phyloP scores from a whole-genome alignment of 345 rosid species.

The Lagerstroemia speciosa region DNA sequence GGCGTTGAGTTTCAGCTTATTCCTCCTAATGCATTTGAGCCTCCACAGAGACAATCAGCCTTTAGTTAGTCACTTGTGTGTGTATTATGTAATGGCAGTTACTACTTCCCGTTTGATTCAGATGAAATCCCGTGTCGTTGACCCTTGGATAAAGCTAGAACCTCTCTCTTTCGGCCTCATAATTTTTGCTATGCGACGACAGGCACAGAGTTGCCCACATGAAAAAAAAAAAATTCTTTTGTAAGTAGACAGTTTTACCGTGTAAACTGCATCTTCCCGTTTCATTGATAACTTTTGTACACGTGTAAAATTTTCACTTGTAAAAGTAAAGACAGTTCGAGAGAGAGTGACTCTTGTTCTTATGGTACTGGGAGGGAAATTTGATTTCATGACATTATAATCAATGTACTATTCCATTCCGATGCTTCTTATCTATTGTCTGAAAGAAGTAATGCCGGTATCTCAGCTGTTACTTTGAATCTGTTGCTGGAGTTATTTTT shows the following conservation, averaged over 20 bases:
- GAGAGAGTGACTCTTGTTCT: not conserved
- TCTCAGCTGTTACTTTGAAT: not conserved
- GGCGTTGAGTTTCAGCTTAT: constrained; percentile 65
- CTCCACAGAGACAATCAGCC: constrained; percentile 31
- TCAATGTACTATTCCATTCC: not conserved
- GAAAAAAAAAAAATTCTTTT: not conserved
- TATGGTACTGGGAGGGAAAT: not conserved
- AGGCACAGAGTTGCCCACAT: not conserved
- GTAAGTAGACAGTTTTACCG: not conserved
- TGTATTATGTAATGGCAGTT: not conserved
- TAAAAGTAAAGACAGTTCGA: not conserved
- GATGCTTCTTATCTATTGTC: not conserved
- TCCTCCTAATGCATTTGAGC: constrained; percentile 83
- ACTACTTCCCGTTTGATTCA: not conserved
- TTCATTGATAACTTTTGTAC: not conserved
- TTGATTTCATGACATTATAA: not conserved
- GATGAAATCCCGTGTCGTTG: not conserved
- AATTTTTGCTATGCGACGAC: not conserved
- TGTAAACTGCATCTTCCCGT: not conserved
- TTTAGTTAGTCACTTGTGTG: constrained; percentile 35
- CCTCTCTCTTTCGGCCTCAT: not conserved
- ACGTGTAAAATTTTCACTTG: not conserved
- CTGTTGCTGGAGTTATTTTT: not conserved
- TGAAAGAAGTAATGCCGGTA: not conserved
- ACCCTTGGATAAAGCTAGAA: not conserved